Percentiles rank a stretch among this genome's conserved stretches.
phyloP scores from a whole-genome alignment of 2,329 filamentous ascomycete genomes.

The Trichoderma gracile region DNA sequence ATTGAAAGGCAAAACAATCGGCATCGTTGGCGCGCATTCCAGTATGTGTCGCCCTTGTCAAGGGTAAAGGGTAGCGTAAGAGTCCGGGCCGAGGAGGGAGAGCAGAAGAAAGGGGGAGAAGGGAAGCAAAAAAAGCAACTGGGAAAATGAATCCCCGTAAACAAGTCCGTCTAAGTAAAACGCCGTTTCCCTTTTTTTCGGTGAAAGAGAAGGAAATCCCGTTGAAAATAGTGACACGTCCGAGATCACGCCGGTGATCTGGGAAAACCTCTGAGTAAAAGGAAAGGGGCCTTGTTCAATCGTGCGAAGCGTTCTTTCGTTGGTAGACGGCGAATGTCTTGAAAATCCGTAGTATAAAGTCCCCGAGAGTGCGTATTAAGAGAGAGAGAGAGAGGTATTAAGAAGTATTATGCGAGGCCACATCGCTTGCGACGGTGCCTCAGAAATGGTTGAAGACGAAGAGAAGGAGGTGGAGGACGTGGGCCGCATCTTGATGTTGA shows the following conservation, averaged over 20 bases:
- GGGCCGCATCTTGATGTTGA: background rate
- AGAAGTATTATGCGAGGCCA: constrained; percentile 1
- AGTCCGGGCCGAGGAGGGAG: constrained; percentile 8
- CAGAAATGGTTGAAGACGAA: constrained; percentile 1
- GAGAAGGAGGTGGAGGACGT: background rate
- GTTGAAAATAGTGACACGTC: constrained; percentile 25
- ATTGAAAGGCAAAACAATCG: constrained; percentile 22
- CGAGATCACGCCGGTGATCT: constrained; percentile 25
- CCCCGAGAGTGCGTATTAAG: constrained; percentile 35
- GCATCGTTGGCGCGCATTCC: constrained; percentile 13
- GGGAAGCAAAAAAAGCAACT: constrained; percentile 11
- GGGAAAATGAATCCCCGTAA: constrained; percentile 31
- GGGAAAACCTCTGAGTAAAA: background rate
- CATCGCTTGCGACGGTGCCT: constrained; percentile 7
- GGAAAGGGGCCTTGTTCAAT: constrained; percentile 26
- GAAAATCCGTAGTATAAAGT: constrained; percentile 38
- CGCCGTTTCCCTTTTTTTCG: constrained; percentile 31
- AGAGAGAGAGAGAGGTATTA: constrained; percentile 9
- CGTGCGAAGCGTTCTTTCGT: constrained; percentile 24
- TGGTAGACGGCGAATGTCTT: constrained; percentile 34
- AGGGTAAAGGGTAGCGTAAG: background rate
- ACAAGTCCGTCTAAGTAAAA: constrained; percentile 38
- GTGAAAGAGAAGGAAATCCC: constrained; percentile 15
- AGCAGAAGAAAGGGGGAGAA: too few relatives aligned
- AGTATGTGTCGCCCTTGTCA: constrained; percentile 17